Evolutionary conservation across 202 grass and related monocot genomes (phyloP).

Genomic region (Setaria viridis): DNA sequence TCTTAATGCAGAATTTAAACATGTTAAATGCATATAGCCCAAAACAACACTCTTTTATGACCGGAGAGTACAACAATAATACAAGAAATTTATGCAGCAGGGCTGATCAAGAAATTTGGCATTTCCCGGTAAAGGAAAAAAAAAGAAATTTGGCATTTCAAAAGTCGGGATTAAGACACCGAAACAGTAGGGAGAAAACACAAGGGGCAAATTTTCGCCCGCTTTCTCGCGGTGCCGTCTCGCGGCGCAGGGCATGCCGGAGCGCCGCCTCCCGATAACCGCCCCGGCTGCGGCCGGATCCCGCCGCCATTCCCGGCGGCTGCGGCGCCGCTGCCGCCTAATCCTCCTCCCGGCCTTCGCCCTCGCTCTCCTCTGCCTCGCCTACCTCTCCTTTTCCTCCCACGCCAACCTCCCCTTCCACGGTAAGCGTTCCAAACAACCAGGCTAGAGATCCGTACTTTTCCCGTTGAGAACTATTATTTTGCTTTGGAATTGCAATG

Average conservation of each 20-base stretch:
- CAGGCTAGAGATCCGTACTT: not conserved
- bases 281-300: constrained; percentile 29
- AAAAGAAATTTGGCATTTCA: not conserved
- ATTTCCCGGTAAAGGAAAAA: not conserved
- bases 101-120: not conserved
- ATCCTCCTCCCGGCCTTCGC: constrained; percentile 50
- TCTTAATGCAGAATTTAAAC: not conserved
- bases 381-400: constrained; percentile 69
- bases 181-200: constrained; percentile 16
- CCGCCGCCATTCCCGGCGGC: constrained; percentile 48
- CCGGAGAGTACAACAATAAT: not conserved
- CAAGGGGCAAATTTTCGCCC: not conserved
- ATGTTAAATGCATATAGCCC: not conserved
- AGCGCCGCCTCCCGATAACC: constrained; percentile 44
- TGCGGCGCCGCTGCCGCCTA: constrained; percentile 46
- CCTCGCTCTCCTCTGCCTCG: constrained; percentile 56
- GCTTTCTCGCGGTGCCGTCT: constrained; percentile 7
- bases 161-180: not conserved
- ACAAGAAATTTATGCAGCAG: not conserved
- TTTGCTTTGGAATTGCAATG: constrained; percentile 26
- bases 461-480: not conserved
- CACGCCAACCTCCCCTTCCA: constrained; percentile 60
- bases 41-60: not conserved
- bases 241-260: constrained; percentile 36
- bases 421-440: constrained; percentile 49